A percentile compares a stretch with the other conserved stretches of the same genome.
phyloP scores from a whole-genome alignment of 768 basidiomycete species.

The Leucocoprinus leucothites region DNA sequence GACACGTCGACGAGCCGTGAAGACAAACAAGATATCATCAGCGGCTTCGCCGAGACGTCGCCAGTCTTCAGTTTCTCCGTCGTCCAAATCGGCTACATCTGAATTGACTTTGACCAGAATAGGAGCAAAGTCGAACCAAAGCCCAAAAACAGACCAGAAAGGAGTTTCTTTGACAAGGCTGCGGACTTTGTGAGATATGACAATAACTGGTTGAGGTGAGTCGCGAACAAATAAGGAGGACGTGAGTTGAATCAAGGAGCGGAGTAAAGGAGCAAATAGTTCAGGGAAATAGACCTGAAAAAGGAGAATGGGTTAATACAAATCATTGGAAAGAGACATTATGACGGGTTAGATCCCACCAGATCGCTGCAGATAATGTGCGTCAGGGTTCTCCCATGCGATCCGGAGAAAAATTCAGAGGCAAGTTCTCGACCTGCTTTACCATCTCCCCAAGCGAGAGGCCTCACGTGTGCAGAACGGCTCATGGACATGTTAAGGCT shows the following conservation, averaged over 20 bases:
- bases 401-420: conserved; percentile 29
- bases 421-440: conserved; percentile 39
- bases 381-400: conserved; percentile 31
- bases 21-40: conserved; percentile 55
- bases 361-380: conserved; percentile 85
- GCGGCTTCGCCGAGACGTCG: conserved; percentile 36
- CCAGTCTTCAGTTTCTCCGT: conserved; percentile 26
- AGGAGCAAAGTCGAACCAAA: conserved; percentile 69
- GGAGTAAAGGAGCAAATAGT: conserved; percentile 72
- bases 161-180: conserved; percentile 68
- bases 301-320: background rate
- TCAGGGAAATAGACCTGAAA: conserved; percentile 82
- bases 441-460: conserved; percentile 69
- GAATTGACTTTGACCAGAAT: conserved; percentile 35
- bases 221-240: conserved; percentile 39
- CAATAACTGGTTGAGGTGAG: conserved; percentile 32
- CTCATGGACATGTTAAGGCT: conserved; percentile 27
- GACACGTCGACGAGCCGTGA: conserved; percentile 54
- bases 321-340: background rate
- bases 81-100: conserved; percentile 5
- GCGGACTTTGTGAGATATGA: conserved; percentile 77
- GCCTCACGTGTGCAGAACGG: conserved; percentile 40
- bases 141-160: conserved; percentile 79
- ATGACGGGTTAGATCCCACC: conserved; percentile 39
- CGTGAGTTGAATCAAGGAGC: conserved; percentile 71